phyloP scores from a whole-genome alignment of 768 basidiomycete genomes.

The Hericium alpestre region DNA sequence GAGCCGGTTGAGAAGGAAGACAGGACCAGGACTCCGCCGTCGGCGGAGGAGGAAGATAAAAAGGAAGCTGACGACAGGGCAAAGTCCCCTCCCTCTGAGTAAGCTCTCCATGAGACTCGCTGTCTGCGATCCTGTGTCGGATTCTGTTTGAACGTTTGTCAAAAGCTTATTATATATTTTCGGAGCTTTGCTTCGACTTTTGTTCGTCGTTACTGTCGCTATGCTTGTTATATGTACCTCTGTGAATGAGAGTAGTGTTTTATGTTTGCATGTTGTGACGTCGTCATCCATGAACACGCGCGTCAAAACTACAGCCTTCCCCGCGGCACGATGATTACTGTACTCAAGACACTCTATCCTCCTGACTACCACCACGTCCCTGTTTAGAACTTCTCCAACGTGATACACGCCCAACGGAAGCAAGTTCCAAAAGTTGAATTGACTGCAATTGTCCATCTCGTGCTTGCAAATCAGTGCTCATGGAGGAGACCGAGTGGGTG shows the following conservation, averaged over 20 bases:
- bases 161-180: neutral
- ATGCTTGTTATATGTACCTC: neutral
- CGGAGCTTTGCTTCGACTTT: neutral
- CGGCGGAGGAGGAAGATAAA: constrained; percentile 30
- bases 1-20: constrained; percentile 27
- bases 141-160: neutral
- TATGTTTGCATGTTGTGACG: neutral
- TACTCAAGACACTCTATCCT: neutral
- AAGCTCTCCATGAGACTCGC: constrained; percentile 13
- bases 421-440: too few relatives aligned
- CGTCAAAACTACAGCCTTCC: neutral
- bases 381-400: neutral
- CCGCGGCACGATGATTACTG: neutral
- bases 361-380: neutral
- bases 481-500: constrained; percentile 5
- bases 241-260: neutral
- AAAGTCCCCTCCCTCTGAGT: constrained; percentile 54
- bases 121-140: neutral
- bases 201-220: neutral
- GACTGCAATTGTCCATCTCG: too few relatives aligned
- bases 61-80: constrained; percentile 38
- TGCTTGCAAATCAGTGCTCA: neutral
- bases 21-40: constrained; percentile 45
- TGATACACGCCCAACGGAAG: neutral
- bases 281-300: neutral